phyloP scores from a whole-genome alignment of 495 filamentous ascomycete genomes.

The Penicillium taxi region DNA sequence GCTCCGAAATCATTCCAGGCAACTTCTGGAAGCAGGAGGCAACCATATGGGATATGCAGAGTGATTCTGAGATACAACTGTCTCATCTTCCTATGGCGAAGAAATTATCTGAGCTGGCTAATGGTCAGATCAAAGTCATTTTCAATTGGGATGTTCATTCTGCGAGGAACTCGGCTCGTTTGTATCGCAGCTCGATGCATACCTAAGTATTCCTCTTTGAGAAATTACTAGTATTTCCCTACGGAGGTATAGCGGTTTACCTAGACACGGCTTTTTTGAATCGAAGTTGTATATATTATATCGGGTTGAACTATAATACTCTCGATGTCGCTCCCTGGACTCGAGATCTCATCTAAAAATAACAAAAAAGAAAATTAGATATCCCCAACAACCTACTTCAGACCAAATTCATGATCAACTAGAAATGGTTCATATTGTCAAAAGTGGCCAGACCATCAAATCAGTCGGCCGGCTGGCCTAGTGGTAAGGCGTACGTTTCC shows the following conservation, averaged over 20 bases:
- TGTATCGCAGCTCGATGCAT: conserved; percentile 10
- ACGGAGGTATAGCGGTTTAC: too few species aligned
- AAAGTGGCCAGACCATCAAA: too few species aligned
- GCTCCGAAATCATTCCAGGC: not conserved
- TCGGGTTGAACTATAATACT: too few species aligned
- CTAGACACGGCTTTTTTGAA: not conserved
- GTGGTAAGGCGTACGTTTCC: conserved; percentile 29
- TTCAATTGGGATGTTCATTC: conserved; percentile 27
- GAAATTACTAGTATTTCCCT: too few species aligned
- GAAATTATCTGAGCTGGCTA: conserved; percentile 12
- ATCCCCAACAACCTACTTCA: too few species aligned
- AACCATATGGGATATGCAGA: conserved; percentile 6
- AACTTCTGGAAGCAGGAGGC: conserved; percentile 11
- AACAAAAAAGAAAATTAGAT: too few species aligned
- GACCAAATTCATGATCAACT: too few species aligned
- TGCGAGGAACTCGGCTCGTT: conserved; percentile 16
- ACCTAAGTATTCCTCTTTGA: too few species aligned
- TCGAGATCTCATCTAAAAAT: too few species aligned
- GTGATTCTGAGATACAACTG: conserved; percentile 17
- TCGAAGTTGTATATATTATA: too few species aligned
- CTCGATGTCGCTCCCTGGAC: too few species aligned
- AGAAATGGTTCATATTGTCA: too few species aligned
- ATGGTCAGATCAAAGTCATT: conserved; percentile 20
- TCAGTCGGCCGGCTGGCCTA: conserved; percentile 24
- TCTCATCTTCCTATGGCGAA: conserved; percentile 17